phyloP scores from a whole-genome alignment of 129 eudicot species.

The Dittrichia graveolens region DNA sequence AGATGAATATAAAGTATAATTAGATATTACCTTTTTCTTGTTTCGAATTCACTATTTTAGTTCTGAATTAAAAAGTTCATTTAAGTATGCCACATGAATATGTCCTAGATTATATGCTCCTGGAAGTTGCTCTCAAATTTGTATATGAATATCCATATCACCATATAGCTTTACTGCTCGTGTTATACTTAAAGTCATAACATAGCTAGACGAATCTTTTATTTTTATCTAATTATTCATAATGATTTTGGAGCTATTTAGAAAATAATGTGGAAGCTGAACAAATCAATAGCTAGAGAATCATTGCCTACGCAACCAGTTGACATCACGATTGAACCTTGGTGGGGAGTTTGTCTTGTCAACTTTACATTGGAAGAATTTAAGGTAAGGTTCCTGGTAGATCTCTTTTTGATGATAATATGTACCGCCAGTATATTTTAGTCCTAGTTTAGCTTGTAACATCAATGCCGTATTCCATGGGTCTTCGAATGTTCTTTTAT shows the following conservation, averaged over 20 bases:
- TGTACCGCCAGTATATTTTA: not conserved
- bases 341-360: slow-evolving; percentile 99
- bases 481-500: no score
- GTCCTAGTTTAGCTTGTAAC: slow-evolving; percentile 2
- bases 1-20: no score
- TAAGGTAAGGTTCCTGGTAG: slow-evolving; percentile 55
- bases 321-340: slow-evolving; percentile 82
- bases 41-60: no score
- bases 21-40: no score
- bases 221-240: slow-evolving; percentile 34
- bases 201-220: slow-evolving; percentile 24
- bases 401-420: slow-evolving; percentile 8
- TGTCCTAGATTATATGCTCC: no score
- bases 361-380: slow-evolving; percentile 96
- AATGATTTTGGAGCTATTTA: slow-evolving; percentile 53
- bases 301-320: slow-evolving; percentile 85
- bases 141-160: slow-evolving; percentile 7
- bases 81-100: no score
- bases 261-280: slow-evolving; percentile 99
- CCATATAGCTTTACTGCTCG: not conserved
- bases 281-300: slow-evolving; percentile 97
- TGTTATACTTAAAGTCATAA: slow-evolving; percentile 14
- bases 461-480: not conserved
- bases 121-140: no score
- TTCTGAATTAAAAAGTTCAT: no score